phyloP scores from a whole-genome alignment of 345 rosid genomes.

The Microcos paniculata region DNA sequence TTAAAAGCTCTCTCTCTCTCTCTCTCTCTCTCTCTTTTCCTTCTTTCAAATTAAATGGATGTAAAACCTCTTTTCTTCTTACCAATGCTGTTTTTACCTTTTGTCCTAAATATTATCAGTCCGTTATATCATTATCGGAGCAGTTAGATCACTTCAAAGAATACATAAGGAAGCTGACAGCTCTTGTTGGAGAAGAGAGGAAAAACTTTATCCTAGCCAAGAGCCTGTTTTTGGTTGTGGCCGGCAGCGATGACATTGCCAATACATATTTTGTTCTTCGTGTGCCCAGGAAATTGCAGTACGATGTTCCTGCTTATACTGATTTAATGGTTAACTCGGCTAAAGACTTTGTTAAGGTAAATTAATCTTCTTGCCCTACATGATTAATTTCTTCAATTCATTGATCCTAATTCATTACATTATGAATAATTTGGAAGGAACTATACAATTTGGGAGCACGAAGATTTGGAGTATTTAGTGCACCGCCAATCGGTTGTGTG shows the following conservation, averaged over 20 bases:
- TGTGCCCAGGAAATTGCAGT: conserved; percentile 22
- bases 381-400: neutral
- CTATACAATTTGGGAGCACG: conserved; percentile 46
- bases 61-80: neutral
- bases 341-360: conserved; percentile 38
- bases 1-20: neutral
- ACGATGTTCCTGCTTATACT: conserved; percentile 37
- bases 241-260: conserved; percentile 58
- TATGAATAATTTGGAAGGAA: conserved; percentile 23
- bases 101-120: conserved; percentile 19
- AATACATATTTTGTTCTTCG: conserved; percentile 37
- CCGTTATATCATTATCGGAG: conserved; percentile 35
- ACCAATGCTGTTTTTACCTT: neutral
- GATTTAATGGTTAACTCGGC: conserved; percentile 33
- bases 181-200: conserved; percentile 35
- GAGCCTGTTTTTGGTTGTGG: conserved; percentile 32
- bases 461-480: conserved; percentile 37
- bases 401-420: neutral
- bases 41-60: neutral
- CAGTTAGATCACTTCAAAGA: conserved; percentile 45
- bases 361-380: neutral
- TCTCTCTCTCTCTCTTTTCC: neutral
- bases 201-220: conserved; percentile 32
- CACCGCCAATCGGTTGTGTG: conserved; percentile 61
- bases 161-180: conserved; percentile 37